Base-by-base conservation (phyloP, 1,284 basidiomycete species). In the Neonothopanus nambi region DNA sequence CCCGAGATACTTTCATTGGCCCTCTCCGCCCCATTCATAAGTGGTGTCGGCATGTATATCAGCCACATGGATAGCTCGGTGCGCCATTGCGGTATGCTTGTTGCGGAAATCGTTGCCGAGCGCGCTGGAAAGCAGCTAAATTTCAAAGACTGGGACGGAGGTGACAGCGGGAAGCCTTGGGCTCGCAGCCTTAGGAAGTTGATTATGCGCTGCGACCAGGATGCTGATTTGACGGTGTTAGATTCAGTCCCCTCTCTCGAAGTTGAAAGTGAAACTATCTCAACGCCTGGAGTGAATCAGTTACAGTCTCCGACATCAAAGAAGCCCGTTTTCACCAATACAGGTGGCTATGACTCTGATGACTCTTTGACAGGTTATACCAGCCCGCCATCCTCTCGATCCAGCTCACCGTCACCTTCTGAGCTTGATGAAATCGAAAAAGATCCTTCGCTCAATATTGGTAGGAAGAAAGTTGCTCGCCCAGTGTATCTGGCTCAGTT, bases 51-150 rank as follows among this genome's bases (percentile, higher is more conserved):
- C 8, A 70, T 72, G 5, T 96, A 95, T 64, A 84, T 97, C 39
- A 78, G 77, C 0, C 93, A 97, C 62, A 72, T 89, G 3, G 93
- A 96, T 54, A 71, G 78, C 3, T 78, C 82, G 1, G 79, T 97
- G 12, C 85, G 95, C 2, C 79, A 88, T n/a, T 88, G 93, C 59
- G 96, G 96, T 2, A 97, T 98, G 95, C 79, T 98, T 11, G 84
- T 86, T 0, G 96, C 92, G 0, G 96, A 99, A 68, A 73, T 89
- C 47, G 78, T 90, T 12, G 88, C 90, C 1, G 68, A 73, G 6
- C 71, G 74, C 33, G 73, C 76, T 3, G 78, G 83, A 0, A 89
- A 88, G 67, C 77, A 78, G 39, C 76, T 98, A 6, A 77, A 82
- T 54, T 98, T 98, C 59, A 85, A 80, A 0, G 81, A 79, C 38